A percentile compares a stretch with the other conserved stretches of the same genome.
Evolutionary conservation across 495 filamentous ascomycete species (phyloP).

Genomic region (Achaetomiella virescens): DNA sequence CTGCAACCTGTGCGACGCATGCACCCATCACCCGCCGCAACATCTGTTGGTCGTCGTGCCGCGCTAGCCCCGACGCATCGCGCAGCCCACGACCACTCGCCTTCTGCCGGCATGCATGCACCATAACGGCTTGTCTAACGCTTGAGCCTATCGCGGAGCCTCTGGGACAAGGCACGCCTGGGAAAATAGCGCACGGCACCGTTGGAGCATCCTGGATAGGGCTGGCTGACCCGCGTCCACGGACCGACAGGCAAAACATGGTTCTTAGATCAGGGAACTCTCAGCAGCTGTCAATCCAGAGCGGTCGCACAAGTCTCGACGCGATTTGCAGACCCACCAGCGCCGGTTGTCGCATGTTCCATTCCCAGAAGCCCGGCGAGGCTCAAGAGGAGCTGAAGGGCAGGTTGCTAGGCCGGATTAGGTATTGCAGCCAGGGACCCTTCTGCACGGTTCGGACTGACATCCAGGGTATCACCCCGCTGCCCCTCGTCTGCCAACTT

Average conservation of each 20-base stretch:
- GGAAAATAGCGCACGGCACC: not conserved
- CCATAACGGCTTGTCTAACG: conserved; percentile 1
- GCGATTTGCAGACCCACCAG: not conserved
- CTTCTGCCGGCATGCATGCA: not conserved
- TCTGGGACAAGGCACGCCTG: too few species aligned
- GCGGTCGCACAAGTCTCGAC: not conserved
- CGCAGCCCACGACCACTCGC: not conserved
- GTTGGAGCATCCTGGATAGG: not conserved
- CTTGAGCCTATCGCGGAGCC: not conserved
- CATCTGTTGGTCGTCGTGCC: not conserved
- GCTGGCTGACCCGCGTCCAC: not conserved
- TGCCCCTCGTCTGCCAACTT: not conserved
- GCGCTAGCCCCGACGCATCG: not conserved
- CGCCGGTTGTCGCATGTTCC: not conserved
- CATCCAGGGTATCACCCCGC: not conserved
- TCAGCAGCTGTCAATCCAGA: not conserved
- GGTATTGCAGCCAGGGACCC: not conserved
- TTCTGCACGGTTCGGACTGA: not conserved
- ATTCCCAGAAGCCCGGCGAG: conserved; percentile 2
- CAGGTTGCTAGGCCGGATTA: conserved; percentile 3
- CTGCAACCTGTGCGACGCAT: conserved; percentile 1
- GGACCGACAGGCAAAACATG: conserved; percentile 1
- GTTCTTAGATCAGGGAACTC: too few species aligned
- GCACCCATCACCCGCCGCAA: not conserved
- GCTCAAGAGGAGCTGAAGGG: conserved; percentile 7